phyloP scores from a whole-genome alignment of 1,139 yeast genomes.

The Meyerozyma smithsonii region DNA sequence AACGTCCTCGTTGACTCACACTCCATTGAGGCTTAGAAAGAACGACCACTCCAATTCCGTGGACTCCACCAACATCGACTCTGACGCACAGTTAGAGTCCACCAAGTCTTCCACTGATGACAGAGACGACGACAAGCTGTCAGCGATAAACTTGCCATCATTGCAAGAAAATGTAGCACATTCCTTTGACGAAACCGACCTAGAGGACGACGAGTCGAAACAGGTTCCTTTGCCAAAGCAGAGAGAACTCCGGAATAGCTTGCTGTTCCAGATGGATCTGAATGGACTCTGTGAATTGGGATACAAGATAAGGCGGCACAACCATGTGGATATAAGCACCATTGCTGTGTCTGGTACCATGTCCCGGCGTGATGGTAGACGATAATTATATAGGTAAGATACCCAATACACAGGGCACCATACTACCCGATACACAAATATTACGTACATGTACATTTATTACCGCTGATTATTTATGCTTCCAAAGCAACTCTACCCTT shows the following conservation, averaged over 20 bases:
- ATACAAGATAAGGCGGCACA: conserved; percentile 40
- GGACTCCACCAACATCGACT: neutral
- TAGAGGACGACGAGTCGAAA: neutral
- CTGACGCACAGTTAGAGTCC: neutral
- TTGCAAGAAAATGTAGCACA: neutral
- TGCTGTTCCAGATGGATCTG: conserved; percentile 20
- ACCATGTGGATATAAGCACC: conserved; percentile 38
- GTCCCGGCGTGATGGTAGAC: conserved; percentile 11
- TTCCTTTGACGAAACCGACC: neutral
- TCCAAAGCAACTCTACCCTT: conserved; percentile 97
- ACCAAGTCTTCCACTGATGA: neutral
- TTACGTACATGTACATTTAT: conserved; percentile 13
- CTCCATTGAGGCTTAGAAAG: conserved; percentile 11
- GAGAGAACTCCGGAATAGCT: neutral
- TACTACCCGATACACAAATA: too few species aligned
- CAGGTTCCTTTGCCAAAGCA: neutral
- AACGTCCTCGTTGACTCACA: conserved; percentile 23
- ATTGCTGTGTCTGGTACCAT: conserved; percentile 26
- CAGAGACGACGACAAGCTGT: conserved; percentile 1
- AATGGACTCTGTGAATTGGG: conserved; percentile 42
- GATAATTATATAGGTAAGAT: neutral
- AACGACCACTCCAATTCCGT: conserved; percentile 3
- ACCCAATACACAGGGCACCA: neutral
- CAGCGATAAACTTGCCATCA: neutral
- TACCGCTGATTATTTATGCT: conserved; percentile 58